Evolutionary conservation across 805 yeast species (phyloP).

Genomic region (Nakazawaea peltata): DNA sequence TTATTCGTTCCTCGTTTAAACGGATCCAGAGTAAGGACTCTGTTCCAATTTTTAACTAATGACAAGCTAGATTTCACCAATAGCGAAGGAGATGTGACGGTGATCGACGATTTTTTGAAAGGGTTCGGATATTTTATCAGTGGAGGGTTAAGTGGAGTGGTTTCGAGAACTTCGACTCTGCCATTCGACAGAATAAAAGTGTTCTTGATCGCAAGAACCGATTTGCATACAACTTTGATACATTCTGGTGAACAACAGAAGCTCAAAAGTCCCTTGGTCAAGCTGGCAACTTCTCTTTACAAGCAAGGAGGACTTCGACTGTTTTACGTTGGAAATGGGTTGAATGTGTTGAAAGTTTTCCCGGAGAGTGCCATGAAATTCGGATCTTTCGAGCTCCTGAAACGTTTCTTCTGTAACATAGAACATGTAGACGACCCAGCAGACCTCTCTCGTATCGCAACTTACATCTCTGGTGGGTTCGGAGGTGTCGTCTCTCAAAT

Average conservation of each 20-base stretch:
- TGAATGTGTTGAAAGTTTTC: conserved; percentile 87
- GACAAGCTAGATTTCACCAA: conserved; percentile 63
- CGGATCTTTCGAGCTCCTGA: conserved; percentile 88
- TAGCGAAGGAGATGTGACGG: conserved; percentile 87
- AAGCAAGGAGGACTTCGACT: conserved; percentile 82
- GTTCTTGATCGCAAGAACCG: conserved; percentile 86
- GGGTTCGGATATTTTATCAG: conserved; percentile 90
- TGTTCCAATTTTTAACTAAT: conserved; percentile 72
- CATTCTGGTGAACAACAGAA: conserved; percentile 34
- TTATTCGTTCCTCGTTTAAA: conserved; percentile 73
- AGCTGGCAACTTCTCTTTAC: conserved; percentile 78
- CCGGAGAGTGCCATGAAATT: conserved; percentile 98
- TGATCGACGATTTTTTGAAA: conserved; percentile 67
- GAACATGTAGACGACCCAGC: conserved; percentile 72
- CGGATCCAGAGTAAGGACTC: conserved; percentile 75
- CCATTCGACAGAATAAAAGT: conserved; percentile 96
- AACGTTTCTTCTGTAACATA: conserved; percentile 58
- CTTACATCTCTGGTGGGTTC: conserved; percentile 89
- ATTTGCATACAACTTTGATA: conserved; percentile 60
- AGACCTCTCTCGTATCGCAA: conserved; percentile 65
- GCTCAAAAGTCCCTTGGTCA: conserved; percentile 65
- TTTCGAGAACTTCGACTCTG: conserved; percentile 93
- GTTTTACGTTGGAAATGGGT: conserved; percentile 92
- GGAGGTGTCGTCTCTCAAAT: conserved; percentile 95
- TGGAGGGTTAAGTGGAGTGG: conserved; percentile 94